phyloP scores from a whole-genome alignment of 1,284 basidiomycete genomes.

The Cutaneotrichosporon dermatis region DNA sequence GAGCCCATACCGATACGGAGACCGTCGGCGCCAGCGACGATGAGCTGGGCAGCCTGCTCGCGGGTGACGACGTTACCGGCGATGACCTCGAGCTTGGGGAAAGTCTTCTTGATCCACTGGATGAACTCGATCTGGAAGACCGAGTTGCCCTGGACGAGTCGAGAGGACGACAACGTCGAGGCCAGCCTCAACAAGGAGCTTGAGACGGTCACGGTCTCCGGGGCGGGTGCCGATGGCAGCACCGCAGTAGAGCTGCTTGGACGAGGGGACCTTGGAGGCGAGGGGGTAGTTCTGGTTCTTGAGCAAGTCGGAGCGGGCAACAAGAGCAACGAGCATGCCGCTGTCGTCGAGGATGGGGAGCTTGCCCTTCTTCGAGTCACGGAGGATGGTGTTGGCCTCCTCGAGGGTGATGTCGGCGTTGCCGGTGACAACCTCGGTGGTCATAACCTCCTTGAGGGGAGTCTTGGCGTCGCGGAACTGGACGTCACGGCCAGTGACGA shows the following conservation, averaged over 20 bases:
- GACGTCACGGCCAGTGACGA: constrained; percentile 93
- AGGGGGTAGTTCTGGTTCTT: constrained; percentile 98
- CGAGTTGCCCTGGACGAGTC: constrained; percentile 99
- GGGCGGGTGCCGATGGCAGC: constrained; percentile 95
- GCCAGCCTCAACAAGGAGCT: constrained; percentile 84
- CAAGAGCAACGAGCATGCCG: constrained; percentile 75
- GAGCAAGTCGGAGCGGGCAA: constrained; percentile 91
- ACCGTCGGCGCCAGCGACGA: constrained; percentile 89
- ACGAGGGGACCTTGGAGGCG: constrained; percentile 84
- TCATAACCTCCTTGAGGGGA: constrained; percentile 86
- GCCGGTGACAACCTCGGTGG: constrained; percentile 70
- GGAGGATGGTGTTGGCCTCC: constrained; percentile 91
- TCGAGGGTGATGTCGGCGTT: constrained; percentile 78
- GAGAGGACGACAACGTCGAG: constrained; percentile 90
- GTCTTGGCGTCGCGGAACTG: constrained; percentile 77
- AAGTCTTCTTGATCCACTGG: constrained; percentile 83
- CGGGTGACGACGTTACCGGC: constrained; percentile 97
- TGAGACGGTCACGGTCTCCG: constrained; percentile 79
- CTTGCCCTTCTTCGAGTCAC: constrained; percentile 97
- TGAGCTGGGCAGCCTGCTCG: constrained; percentile 91
- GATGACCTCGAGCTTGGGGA: constrained; percentile 82
- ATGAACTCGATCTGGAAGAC: constrained; percentile 93
- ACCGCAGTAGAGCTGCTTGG: constrained; percentile 94
- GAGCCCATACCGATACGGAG: constrained; percentile 96
- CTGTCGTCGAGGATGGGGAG: constrained; percentile 78